phyloP scores from a whole-genome alignment of 2,329 filamentous ascomycete species.

The Colletotrichum sp. region DNA sequence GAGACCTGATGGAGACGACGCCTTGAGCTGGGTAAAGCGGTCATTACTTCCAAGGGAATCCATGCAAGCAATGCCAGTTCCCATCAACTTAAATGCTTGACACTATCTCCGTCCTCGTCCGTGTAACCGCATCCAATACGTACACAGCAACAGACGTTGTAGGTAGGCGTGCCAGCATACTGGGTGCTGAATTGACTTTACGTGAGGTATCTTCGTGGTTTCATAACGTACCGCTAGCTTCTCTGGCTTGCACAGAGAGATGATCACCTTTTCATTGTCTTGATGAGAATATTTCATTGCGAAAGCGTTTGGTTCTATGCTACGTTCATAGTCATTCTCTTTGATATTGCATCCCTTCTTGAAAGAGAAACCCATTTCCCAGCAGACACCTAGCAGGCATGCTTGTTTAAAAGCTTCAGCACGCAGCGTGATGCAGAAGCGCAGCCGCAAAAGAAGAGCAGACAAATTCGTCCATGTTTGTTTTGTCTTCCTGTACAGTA shows the following conservation, averaged over 20 bases:
- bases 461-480: not conserved
- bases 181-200: fast-evolving
- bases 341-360: fast-evolving
- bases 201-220: fast-evolving
- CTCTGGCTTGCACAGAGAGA: fast-evolving
- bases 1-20: fast-evolving
- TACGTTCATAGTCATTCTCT: fast-evolving
- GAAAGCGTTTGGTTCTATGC: not conserved
- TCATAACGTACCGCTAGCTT: fast-evolving
- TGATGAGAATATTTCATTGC: fast-evolving
- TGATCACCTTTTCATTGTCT: not conserved
- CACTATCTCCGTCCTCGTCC: fast-evolving
- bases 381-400: fast-evolving
- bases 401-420: not conserved
- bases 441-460: not conserved
- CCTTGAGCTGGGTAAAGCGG: fast-evolving
- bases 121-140: fast-evolving
- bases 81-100: fast-evolving
- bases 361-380: fast-evolving
- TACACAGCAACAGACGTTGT: not conserved
- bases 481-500: fast-evolving
- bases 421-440: not conserved
- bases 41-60: fast-evolving
- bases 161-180: fast-evolving
- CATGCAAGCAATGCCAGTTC: fast-evolving